Evolutionary conservation across 2,329 filamentous ascomycete genomes (phyloP).

Genomic region (Phaeosphaeriaceae sp.): DNA sequence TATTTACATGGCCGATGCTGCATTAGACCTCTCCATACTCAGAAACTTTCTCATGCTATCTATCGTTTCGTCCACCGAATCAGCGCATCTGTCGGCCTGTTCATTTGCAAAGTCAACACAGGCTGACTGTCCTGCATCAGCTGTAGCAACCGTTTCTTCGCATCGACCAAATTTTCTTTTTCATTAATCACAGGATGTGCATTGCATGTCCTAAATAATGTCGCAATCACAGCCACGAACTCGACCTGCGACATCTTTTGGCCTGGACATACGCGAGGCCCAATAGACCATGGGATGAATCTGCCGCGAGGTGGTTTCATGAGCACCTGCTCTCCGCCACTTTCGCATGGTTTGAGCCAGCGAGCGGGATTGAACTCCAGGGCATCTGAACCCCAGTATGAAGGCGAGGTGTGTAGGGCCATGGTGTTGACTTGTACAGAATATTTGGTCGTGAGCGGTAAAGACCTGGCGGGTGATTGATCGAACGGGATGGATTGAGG

Average conservation of each 20-base stretch:
- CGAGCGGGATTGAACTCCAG: slow-evolving; percentile 37
- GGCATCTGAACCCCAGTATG: slow-evolving; percentile 6
- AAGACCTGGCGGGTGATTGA: neutral
- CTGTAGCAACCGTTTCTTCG: slow-evolving; percentile 8
- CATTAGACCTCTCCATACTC: no score
- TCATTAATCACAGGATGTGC: slow-evolving; percentile 6
- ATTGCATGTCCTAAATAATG: slow-evolving; percentile 18
- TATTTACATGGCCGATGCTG: no score
- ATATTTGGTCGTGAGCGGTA: neutral
- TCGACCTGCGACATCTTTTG: slow-evolving; percentile 47
- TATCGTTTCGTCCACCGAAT: slow-evolving; percentile 5
- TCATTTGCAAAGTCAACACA: slow-evolving; percentile 15
- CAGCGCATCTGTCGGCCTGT: slow-evolving; percentile 7
- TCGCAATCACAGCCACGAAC: slow-evolving; percentile 40
- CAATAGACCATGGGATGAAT: slow-evolving; percentile 21
- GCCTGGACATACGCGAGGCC: slow-evolving; percentile 40
- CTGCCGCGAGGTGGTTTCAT: slow-evolving; percentile 3
- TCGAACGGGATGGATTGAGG: neutral
- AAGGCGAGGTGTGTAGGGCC: slow-evolving; percentile 8
- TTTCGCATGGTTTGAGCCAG: slow-evolving; percentile 10
- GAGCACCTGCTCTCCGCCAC: slow-evolving; percentile 2
- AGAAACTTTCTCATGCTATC: no score
- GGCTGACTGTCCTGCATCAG: slow-evolving; percentile 15
- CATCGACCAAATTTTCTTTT: slow-evolving; percentile 8
- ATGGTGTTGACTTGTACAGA: slow-evolving; percentile 11